A percentile compares a stretch with the other conserved stretches of the same genome.
phyloP scores from a whole-genome alignment of 495 filamentous ascomycete genomes.

The Hyaloscypha variabilis region DNA sequence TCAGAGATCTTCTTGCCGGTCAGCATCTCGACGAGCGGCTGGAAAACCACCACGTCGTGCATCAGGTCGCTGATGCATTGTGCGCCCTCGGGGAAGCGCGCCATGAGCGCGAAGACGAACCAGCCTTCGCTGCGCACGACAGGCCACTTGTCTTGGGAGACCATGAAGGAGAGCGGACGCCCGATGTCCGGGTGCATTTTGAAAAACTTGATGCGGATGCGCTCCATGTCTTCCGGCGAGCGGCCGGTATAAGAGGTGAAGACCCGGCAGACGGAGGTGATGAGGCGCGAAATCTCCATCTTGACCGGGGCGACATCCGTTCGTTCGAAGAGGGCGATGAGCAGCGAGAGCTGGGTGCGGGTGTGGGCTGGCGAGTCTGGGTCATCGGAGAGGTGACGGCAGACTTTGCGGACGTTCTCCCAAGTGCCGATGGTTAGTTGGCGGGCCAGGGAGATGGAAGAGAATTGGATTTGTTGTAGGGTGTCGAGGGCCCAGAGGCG shows the following conservation, averaged over 20 bases:
- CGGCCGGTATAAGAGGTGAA: constrained; percentile 46
- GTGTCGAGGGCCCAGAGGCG: constrained; percentile 62
- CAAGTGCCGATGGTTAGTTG: constrained; percentile 62
- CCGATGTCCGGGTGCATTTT: constrained; percentile 50
- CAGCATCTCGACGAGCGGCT: constrained; percentile 53
- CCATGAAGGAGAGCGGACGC: constrained; percentile 60
- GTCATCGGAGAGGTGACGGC: constrained; percentile 42
- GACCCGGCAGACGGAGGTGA: constrained; percentile 65
- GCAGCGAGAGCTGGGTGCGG: constrained; percentile 58
- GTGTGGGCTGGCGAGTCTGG: constrained; percentile 41
- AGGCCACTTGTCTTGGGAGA: constrained; percentile 69
- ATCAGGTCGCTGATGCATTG: constrained; percentile 51
- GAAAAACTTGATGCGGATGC: constrained; percentile 53
- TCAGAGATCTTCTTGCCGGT: constrained; percentile 37
- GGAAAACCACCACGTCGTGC: constrained; percentile 47
- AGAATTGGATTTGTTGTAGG: constrained; percentile 70
- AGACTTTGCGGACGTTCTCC: constrained; percentile 55
- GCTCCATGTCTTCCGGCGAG: constrained; percentile 23
- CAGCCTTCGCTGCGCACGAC: constrained; percentile 71
- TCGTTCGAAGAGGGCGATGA: constrained; percentile 60
- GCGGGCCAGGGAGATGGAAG: constrained; percentile 67
- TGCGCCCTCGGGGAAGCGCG: constrained; percentile 50
- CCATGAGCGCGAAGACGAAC: constrained; percentile 76
- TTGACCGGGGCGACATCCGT: constrained; percentile 67
- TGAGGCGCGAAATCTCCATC: constrained; percentile 71